Percentiles rank a stretch among this genome's conserved stretches.
phyloP scores from a whole-genome alignment of 495 filamentous ascomycete species.

The Xylaria sp. region DNA sequence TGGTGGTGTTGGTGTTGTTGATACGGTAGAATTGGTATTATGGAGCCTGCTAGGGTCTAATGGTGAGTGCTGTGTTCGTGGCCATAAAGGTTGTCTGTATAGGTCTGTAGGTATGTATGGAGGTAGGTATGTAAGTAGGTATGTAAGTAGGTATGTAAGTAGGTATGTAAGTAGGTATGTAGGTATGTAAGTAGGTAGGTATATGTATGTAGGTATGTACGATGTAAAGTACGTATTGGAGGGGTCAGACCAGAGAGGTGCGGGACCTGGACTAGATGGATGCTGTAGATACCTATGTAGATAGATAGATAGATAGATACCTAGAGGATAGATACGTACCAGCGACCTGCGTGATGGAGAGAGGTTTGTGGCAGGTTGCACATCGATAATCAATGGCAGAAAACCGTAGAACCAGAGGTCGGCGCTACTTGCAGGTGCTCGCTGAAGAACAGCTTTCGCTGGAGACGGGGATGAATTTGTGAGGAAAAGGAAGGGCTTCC shows the following conservation, averaged over 20 bases:
- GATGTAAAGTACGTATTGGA: constrained; percentile 4
- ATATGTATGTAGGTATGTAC: neutral
- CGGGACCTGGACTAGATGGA: neutral
- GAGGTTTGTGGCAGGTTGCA: constrained; percentile 16
- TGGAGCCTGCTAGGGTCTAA: neutral
- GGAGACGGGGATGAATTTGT: neutral
- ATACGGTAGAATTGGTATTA: neutral
- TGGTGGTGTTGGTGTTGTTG: neutral
- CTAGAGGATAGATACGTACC: neutral
- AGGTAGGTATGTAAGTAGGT: neutral
- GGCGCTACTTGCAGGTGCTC: neutral
- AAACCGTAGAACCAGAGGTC: too few relatives aligned
- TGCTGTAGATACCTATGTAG: too few relatives aligned
- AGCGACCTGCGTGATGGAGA: constrained; percentile 1
- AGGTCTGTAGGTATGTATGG: neutral
- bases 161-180: neutral
- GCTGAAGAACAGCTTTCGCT: neutral
- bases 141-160: neutral
- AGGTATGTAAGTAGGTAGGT: neutral
- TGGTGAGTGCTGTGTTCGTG: neutral
- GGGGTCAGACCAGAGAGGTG: neutral
- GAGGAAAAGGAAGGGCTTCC: neutral
- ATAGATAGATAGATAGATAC: too few relatives aligned
- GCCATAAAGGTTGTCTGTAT: neutral
- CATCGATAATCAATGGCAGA: neutral